Base-by-base conservation (phyloP, 352 stramenopile species). In the Globisporangium nunn region DNA sequence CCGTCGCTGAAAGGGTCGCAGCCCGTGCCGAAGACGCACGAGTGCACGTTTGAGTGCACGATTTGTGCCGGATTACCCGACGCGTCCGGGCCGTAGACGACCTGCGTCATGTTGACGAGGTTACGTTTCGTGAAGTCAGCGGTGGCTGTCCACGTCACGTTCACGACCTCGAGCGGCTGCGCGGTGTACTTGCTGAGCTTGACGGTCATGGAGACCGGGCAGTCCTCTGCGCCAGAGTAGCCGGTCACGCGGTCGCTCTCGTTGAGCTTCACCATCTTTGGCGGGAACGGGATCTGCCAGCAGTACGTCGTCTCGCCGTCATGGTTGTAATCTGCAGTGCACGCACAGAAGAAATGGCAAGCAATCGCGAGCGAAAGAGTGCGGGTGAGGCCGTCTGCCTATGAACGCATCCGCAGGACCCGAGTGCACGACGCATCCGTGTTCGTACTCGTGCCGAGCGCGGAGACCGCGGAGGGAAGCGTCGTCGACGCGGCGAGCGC, bases 31-130 rank as follows among this genome's bases (percentile, higher is more conserved):
- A 66, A 81, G 33, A 71, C 59, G 60, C 75, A 85, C 39, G 75
- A 81, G 64, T 85, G 75, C 41, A 85, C 59, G 49, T 85, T 85
- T 17, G 75, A 85, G 69, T 85, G 75, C 56, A 85, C 72, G 53
- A 85, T 85, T 56, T 85, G 75, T 35, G 72, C 70, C n/a, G 59
- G 61, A 28, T 54, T 52, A 7, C 75, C 72, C n/a, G 37, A 66
- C 11, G 54, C 28, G 53, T 82, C 68, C 12, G 59, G 43, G 0
- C 65, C 72, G 58, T 81, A 82, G 12, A 66, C 61, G 14, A 85
- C 48, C 8, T 67, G 57, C 11, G 72, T 81, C 72, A 79, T 78
- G 46, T 85, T 82, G 18, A 85, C 66, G 28, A 63, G 39, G 56
- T 77, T 81, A 23, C 46, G 10, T 31, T 58, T 60, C 54, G 45